Conservation (phyloP, 352 stramenopile genomes). For the Phytopythium vexans region DNA sequence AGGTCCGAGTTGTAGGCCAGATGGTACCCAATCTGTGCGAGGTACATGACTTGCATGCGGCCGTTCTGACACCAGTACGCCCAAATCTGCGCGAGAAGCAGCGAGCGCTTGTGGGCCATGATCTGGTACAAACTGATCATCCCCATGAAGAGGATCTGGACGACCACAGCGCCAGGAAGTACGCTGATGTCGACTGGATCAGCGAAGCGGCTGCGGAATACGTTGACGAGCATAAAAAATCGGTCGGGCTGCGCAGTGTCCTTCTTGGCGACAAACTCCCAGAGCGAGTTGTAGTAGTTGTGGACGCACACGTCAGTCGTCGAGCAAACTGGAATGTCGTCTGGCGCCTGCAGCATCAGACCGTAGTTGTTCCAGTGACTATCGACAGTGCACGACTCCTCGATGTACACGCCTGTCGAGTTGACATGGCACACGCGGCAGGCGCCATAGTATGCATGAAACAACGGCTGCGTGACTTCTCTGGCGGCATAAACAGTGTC, state of each 20-base stretch:
- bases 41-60: slow-evolving; percentile 20
- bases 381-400: slow-evolving; percentile 1
- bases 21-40: slow-evolving; percentile 14
- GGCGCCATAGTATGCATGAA: slow-evolving; percentile 17
- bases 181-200: slow-evolving; percentile 12
- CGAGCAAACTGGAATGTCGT: slow-evolving; percentile 28
- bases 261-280: slow-evolving; percentile 19
- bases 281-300: slow-evolving; percentile 27
- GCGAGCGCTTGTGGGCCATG: too few species aligned
- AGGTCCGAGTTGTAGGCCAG: slow-evolving; percentile 14
- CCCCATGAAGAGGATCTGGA: too few species aligned
- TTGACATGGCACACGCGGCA: slow-evolving; percentile 30
- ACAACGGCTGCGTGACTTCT: slow-evolving; percentile 12
- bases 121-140: too few species aligned
- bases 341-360: slow-evolving; percentile 25
- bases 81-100: too few species aligned
- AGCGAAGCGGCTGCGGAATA: slow-evolving; percentile 20
- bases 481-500: too few species aligned
- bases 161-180: too few species aligned
- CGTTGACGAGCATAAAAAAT: slow-evolving; percentile 13
- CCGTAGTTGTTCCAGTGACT: slow-evolving; percentile 25
- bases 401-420: slow-evolving; percentile 6
- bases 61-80: too few species aligned
- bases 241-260: slow-evolving; percentile 6
- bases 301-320: slow-evolving; percentile 22